These are phyloP conservation scores for Blastobotrys buckinghamii DNA, from an alignment of 1,139 yeast species.

Conservation along the genomic window DNA sequence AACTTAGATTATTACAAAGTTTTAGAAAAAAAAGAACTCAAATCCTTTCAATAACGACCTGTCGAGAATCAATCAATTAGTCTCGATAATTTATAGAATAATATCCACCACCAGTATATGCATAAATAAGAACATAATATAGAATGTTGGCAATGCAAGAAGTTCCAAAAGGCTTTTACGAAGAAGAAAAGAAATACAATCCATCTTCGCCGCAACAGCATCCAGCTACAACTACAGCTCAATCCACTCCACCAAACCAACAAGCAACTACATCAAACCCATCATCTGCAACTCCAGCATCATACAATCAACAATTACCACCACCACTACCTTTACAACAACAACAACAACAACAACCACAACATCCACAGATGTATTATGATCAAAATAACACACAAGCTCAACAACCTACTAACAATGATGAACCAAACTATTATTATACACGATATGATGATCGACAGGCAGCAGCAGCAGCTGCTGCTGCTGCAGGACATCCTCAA, in stretches of 20 bases:
- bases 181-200: constrained; percentile 9
- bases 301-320: neutral
- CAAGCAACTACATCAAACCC: neutral
- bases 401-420: neutral
- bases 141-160: constrained; percentile 12
- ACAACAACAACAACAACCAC: neutral
- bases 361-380: neutral
- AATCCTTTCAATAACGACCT: no score
- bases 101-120: no score
- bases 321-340: constrained; percentile 1
- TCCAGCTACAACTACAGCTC: neutral
- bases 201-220: constrained; percentile 15
- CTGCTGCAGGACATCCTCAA: no score
- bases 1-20: no score
- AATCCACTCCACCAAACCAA: neutral
- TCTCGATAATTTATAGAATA: no score
- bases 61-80: no score
- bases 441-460: constrained; percentile 8
- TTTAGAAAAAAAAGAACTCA: no score
- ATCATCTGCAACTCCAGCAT: neutral
- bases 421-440: constrained; percentile 9
- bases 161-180: constrained; percentile 9
- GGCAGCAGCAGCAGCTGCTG: neutral
- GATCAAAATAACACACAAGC: neutral
- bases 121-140: no score